Evolutionary conservation across 768 basidiomycete genomes (phyloP).

Genomic region (Nidularia sp.): DNA sequence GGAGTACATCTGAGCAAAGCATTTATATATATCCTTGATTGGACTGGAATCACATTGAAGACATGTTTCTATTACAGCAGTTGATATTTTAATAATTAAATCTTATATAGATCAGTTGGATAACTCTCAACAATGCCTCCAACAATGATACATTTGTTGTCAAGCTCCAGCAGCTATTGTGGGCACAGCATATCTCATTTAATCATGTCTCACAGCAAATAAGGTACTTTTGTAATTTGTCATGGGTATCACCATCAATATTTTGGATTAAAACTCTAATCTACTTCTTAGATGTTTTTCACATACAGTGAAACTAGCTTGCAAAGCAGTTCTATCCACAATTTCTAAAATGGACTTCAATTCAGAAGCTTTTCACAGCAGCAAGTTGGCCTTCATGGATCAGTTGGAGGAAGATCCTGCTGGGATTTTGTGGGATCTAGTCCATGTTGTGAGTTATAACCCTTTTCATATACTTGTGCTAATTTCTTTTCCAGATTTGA

Average conservation of each 20-base stretch:
- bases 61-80: not conserved
- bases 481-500: too few relatives aligned
- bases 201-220: not conserved
- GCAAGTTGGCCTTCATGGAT: too few relatives aligned
- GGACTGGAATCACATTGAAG: not conserved
- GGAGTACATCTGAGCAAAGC: not conserved
- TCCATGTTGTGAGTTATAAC: too few relatives aligned
- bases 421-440: too few relatives aligned
- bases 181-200: not conserved
- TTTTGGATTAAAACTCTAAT: not conserved
- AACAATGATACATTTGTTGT: not conserved
- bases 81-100: not conserved
- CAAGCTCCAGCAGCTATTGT: not conserved
- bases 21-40: not conserved
- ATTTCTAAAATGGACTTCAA: not conserved
- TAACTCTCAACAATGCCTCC: not conserved
- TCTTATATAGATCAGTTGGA: not conserved
- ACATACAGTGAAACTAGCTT: not conserved
- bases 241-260: not conserved
- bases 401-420: too few relatives aligned
- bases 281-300: not conserved
- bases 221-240: not conserved
- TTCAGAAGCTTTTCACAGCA: too few relatives aligned
- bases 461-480: too few relatives aligned
- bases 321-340: not conserved